These are phyloP conservation scores for Xerocomus minutiporus DNA, from an alignment of 1,284 basidiomycete genomes.

Conservation along the genomic window DNA sequence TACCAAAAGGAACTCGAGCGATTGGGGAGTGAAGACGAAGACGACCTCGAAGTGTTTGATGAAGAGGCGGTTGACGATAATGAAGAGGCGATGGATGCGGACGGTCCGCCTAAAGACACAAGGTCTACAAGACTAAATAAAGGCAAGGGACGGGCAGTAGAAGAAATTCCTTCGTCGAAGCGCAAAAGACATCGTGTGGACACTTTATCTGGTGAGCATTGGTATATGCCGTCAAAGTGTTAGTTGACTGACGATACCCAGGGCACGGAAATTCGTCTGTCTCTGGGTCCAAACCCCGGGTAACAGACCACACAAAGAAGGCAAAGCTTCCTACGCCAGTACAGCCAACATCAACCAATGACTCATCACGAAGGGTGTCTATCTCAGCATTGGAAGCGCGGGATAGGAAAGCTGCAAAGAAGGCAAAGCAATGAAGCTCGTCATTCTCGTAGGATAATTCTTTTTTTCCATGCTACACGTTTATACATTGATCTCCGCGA, in stretches of 20 bases:
- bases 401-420: conserved; percentile 20
- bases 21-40: conserved; percentile 41
- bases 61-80: conserved; percentile 39
- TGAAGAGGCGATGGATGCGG: conserved; percentile 12
- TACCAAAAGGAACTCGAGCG: conserved; percentile 55
- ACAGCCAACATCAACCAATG: not conserved
- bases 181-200: conserved; percentile 53
- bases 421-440: conserved; percentile 13
- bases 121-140: conserved; percentile 33
- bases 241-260: conserved; percentile 12
- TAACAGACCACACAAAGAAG: conserved; percentile 8
- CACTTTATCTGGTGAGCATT: conserved; percentile 55
- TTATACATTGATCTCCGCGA: conserved; percentile 18
- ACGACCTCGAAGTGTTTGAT: conserved; percentile 39
- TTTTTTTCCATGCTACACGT: conserved; percentile 1
- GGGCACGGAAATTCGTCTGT: conserved; percentile 30
- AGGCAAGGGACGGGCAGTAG: conserved; percentile 39
- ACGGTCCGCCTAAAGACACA: conserved; percentile 6
- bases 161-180: conserved; percentile 33
- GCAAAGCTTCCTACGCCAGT: conserved; percentile 7
- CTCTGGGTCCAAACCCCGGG: conserved; percentile 1
- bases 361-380: conserved; percentile 10
- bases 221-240: not conserved
- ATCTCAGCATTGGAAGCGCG: conserved; percentile 11
- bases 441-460: conserved; percentile 13